phyloP scores from a whole-genome alignment of 148 eudicot genomes.

The Drosera capensis region DNA sequence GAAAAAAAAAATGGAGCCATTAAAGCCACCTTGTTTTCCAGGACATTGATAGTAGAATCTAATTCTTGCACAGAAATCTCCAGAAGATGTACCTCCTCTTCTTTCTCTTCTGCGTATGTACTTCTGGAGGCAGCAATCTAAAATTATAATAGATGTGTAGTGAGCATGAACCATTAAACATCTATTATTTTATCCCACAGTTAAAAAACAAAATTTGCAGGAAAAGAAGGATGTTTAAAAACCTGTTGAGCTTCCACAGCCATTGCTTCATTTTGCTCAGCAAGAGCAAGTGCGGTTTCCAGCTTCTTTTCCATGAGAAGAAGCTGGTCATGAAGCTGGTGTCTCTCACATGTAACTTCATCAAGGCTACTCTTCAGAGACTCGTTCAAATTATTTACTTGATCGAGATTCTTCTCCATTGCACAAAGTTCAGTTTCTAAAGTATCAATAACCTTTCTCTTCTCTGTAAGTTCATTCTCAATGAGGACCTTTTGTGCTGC shows the following conservation, averaged over 20 bases:
- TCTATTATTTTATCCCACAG: not conserved
- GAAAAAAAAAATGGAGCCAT: not conserved
- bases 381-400: slow-evolving; percentile 33
- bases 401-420: slow-evolving; percentile 36
- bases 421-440: slow-evolving; percentile 46
- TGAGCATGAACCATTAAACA: not conserved
- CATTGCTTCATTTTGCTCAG: slow-evolving; percentile 65
- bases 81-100: slow-evolving; percentile 79
- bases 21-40: slow-evolving; percentile 62
- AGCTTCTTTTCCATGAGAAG: slow-evolving; percentile 44
- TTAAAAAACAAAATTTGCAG: not conserved
- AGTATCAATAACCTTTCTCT: slow-evolving; percentile 26
- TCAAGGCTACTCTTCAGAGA: slow-evolving; percentile 36
- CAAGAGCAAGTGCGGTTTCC: slow-evolving; percentile 62
- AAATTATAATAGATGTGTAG: not conserved
- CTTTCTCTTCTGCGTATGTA: slow-evolving; percentile 63
- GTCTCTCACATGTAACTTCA: slow-evolving; percentile 36
- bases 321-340: slow-evolving; percentile 32
- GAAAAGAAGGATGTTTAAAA: slow-evolving; percentile 1
- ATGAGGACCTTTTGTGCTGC: slow-evolving; percentile 21
- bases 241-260: slow-evolving; percentile 79
- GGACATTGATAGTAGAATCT: slow-evolving; percentile 59
- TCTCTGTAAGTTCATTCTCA: slow-evolving; percentile 49
- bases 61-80: slow-evolving; percentile 86
- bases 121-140: slow-evolving; percentile 63